Percentiles rank a stretch among this genome's conserved stretches.
Evolutionary conservation across 176 grass and related monocot genomes (phyloP).

Genomic region (Triticum aestivum): IWGSC_CS_RefSeq_v2.1 NC_057801.1:676139724-676140223

Average conservation of each 20-base stretch:
- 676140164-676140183: constrained; percentile 95
- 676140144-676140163: constrained; percentile 84
- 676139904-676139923: not conserved
- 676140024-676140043: constrained; percentile 15
- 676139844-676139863: constrained; percentile 9
- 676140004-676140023: not conserved
- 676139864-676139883: not conserved
- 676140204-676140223: constrained; percentile 94
- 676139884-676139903: not conserved
- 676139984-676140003: constrained; percentile 5
- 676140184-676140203: constrained; percentile 90
- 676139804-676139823: constrained; percentile 9
- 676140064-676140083: constrained; percentile 93
- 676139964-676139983: not conserved
- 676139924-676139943: not conserved
- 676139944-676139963: not conserved
- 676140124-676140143: constrained; percentile 89
- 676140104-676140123: constrained; percentile 96
- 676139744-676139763: not conserved
- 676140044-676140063: constrained; percentile 91
- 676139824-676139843: not conserved
- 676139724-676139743: not conserved
- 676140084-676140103: constrained; percentile 90
- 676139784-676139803: not conserved
- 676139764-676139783: not conserved